These are phyloP conservation scores for Pyrrhoderma noxium DNA, from an alignment of 1,284 basidiomycete genomes.

Conservation along the genomic window DNA sequence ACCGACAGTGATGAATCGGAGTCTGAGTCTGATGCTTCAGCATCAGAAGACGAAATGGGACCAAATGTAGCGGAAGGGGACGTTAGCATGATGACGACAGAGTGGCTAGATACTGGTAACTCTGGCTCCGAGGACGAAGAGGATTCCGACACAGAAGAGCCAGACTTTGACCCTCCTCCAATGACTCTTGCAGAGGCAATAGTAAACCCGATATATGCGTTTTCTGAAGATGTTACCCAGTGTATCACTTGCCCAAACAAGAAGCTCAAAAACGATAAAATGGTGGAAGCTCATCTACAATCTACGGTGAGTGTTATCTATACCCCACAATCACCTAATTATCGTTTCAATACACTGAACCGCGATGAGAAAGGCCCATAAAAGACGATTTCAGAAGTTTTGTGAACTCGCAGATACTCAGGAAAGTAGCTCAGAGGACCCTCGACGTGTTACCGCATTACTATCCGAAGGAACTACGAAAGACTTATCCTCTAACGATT, in stretches of 20 bases:
- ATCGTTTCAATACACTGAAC: slow-evolving; percentile 15
- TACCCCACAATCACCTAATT: too few species aligned
- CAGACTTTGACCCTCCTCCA: slow-evolving; percentile 30
- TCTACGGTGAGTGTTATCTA: slow-evolving; percentile 54
- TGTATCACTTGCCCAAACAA: slow-evolving; percentile 76
- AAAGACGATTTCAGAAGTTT: slow-evolving; percentile 50
- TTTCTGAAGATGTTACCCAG: slow-evolving; percentile 42
- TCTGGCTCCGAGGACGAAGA: slow-evolving; percentile 24
- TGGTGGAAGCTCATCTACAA: slow-evolving; percentile 54
- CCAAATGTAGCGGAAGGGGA: slow-evolving; percentile 19
- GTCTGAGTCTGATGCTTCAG: slow-evolving; percentile 28
- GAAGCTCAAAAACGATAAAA: slow-evolving; percentile 54
- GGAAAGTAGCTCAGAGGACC: slow-evolving; percentile 35
- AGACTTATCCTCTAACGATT: slow-evolving; percentile 11
- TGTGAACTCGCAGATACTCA: slow-evolving; percentile 31
- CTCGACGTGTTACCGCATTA: slow-evolving; percentile 37
- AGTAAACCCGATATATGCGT: slow-evolving; percentile 56
- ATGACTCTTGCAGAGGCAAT: slow-evolving; percentile 58
- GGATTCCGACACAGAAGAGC: slow-evolving; percentile 23
- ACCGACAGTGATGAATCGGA: slow-evolving; percentile 62
- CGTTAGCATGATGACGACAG: slow-evolving; percentile 26
- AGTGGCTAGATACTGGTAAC: slow-evolving; percentile 23
- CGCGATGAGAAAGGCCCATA: slow-evolving; percentile 43
- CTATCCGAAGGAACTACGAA: slow-evolving; percentile 24
- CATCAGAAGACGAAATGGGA: slow-evolving; percentile 20